Conservation (phyloP, 2,329 filamentous ascomycete genomes). For the Esteya vermicola region DNA sequence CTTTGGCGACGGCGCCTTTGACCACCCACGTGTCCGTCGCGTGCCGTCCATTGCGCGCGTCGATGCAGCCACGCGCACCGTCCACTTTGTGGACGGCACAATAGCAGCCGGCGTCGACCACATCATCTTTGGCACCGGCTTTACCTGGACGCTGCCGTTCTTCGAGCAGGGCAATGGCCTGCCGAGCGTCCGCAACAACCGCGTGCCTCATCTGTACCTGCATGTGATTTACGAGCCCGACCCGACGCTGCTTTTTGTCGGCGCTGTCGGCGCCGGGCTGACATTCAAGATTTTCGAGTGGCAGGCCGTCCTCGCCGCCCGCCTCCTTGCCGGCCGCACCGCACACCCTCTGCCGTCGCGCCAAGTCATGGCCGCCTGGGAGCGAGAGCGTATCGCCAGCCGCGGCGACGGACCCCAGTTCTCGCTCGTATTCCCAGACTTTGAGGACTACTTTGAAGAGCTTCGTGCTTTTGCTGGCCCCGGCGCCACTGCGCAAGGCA, state of each 20-base stretch:
- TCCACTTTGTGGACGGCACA: constrained; percentile 42
- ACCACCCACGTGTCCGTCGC: constrained; percentile 15
- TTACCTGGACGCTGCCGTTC: constrained; percentile 50
- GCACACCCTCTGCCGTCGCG: constrained; percentile 32
- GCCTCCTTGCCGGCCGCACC: constrained; percentile 40
- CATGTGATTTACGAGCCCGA: constrained; percentile 42
- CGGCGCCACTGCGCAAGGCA: background rate
- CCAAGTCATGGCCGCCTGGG: constrained; percentile 40
- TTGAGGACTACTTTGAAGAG: constrained; percentile 50
- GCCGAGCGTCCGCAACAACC: constrained; percentile 37
- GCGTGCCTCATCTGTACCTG: constrained; percentile 40
- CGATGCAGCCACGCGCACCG: constrained; percentile 27
- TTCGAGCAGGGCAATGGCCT: constrained; percentile 35
- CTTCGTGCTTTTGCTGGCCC: constrained; percentile 35
- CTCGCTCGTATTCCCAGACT: constrained; percentile 42
- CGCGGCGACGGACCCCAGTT: constrained; percentile 45
- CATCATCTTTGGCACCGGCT: constrained; percentile 54
- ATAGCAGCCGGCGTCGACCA: constrained; percentile 39
- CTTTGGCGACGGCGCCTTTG: constrained; percentile 24
- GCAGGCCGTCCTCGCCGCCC: constrained; percentile 48
- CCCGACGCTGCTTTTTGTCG: constrained; percentile 41
- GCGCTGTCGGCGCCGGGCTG: constrained; percentile 41
- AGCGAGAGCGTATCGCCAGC: constrained; percentile 34
- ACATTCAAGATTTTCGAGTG: constrained; percentile 59
- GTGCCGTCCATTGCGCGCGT: constrained; percentile 8